phyloP scores from a whole-genome alignment of 108 stramenopile species.

The Skeletonema marinoi region DNA sequence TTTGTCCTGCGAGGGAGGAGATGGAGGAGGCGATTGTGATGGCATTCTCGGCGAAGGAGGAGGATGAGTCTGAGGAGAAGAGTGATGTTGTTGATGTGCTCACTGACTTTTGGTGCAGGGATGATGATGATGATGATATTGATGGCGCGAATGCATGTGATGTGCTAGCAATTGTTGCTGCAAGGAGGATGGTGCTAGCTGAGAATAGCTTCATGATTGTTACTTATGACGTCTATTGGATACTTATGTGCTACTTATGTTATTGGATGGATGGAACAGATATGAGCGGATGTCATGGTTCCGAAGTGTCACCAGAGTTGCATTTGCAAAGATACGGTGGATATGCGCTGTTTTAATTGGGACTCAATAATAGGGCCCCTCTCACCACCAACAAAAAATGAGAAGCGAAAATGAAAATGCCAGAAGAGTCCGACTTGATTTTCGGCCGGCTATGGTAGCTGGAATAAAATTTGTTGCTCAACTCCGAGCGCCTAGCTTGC shows the following conservation, averaged over 20 bases:
- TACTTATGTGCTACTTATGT: too few species aligned
- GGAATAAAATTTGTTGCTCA: too few species aligned
- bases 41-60: slow-evolving; percentile 59
- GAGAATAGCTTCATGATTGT: slow-evolving; percentile 14
- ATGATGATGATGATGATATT: background rate
- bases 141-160: background rate
- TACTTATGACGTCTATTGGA: background rate
- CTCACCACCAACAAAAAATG: too few species aligned
- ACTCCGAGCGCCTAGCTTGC: too few species aligned
- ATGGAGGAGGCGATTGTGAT: slow-evolving; percentile 66
- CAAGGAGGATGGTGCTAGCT: slow-evolving; percentile 1
- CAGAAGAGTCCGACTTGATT: too few species aligned
- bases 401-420: too few species aligned
- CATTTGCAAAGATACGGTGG: too few species aligned
- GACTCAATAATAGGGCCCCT: too few species aligned
- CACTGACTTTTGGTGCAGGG: background rate
- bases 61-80: background rate
- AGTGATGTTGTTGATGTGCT: background rate
- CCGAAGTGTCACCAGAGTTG: too few species aligned
- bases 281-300: background rate
- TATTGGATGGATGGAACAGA: too few species aligned
- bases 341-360: too few species aligned
- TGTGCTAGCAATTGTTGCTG: background rate
- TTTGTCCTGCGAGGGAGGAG: slow-evolving; percentile 64
- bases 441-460: too few species aligned